phyloP scores from a whole-genome alignment of 371 early-diverging fungal genomes.

The Synchytrium microbalum region DNA sequence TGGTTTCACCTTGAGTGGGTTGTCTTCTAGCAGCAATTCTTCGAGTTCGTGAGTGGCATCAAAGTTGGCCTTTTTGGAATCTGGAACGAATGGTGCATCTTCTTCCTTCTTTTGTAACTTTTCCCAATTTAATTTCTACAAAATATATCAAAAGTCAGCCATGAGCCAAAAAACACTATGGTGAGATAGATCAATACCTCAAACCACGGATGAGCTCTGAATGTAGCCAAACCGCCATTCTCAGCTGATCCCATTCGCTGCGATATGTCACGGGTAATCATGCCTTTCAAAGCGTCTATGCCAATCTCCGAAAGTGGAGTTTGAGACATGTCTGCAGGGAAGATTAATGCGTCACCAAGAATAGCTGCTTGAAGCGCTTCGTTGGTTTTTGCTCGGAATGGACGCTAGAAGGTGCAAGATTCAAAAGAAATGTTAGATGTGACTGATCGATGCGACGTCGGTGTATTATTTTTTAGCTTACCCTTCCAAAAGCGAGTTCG shows the following conservation, averaged over 20 bases:
- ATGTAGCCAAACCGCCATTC: slow-evolving; percentile 35
- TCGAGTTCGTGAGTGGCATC: slow-evolving; percentile 39
- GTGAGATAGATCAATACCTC: slow-evolving; percentile 31
- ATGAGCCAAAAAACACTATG: too few species aligned
- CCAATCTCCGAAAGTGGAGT: slow-evolving; percentile 18
- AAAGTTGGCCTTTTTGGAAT: slow-evolving; percentile 36
- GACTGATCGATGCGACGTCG: neutral
- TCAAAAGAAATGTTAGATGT: neutral
- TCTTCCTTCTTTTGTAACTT: slow-evolving; percentile 21
- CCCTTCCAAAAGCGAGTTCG: slow-evolving; percentile 66
- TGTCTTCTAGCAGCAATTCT: slow-evolving; percentile 37
- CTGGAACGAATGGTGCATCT: slow-evolving; percentile 26
- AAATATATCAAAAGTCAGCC: slow-evolving; percentile 18
- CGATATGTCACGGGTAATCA: slow-evolving; percentile 23
- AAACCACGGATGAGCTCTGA: slow-evolving; percentile 50
- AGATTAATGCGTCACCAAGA: slow-evolving; percentile 47
- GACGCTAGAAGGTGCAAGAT: slow-evolving; percentile 45
- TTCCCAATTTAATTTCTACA: slow-evolving; percentile 24
- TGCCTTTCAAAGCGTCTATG: slow-evolving; percentile 11
- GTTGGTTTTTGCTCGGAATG: slow-evolving; percentile 75
- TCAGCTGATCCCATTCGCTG: slow-evolving; percentile 43
- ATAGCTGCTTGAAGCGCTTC: slow-evolving; percentile 62
- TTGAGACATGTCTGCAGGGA: slow-evolving; percentile 46
- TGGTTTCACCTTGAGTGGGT: slow-evolving; percentile 21
- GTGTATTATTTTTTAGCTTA: slow-evolving; percentile 12